Base-by-base conservation (phyloP, 208 protist species). In the Wallacemonas sp. region DNA sequence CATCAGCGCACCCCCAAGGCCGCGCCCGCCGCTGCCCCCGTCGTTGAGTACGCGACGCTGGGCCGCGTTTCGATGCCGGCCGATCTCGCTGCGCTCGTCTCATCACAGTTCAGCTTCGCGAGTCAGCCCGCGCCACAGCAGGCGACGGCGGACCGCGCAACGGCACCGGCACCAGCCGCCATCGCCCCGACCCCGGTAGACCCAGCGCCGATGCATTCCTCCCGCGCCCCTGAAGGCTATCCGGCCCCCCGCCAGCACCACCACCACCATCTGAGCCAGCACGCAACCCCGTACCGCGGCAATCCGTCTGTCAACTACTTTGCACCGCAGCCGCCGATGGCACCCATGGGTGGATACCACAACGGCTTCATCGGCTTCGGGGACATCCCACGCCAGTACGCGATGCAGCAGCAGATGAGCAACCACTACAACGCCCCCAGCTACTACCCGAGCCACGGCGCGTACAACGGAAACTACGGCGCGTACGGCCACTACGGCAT, bases 61-160 rank as follows among this genome's bases (percentile, higher is more conserved):
- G 73, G 72, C 30, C 73, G 69, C 32, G 60, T 90, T n/a, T 70
- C 67, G 37, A 57, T 90, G 53, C 75, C 84, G n/a, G 59, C 58
- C 33, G 74, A 78, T 15, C 36, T 74, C 53, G 70, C 61, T 22
- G 53, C 63, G 57, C 44, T 71, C 6, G 52, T 63, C 27, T 65
- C 57, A 3, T 22, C 45, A 8, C 59, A 74, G 33, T 82, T 71
- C 48, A 66, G 13, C 13, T 78, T 80, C 57, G 57, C 72, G 15
- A 46, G 63, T 22, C 42, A 37, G 38, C 41, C 73, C 27, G 50
- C 63, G 26, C 41, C 60, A 13, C 34, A 58, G 13, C 54, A 54
- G 24, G n/a, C 58, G 0, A 58, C 38, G 42, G 33, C 19, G 30
- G 59, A 68, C 38, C 39, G 70, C 45, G 73, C 45, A 21, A 30